Evolutionary conservation across 2,329 filamentous ascomycete genomes (phyloP), one percentile per base, ranked within the genome.

Genomic region (Colletotrichum musae): DNA sequence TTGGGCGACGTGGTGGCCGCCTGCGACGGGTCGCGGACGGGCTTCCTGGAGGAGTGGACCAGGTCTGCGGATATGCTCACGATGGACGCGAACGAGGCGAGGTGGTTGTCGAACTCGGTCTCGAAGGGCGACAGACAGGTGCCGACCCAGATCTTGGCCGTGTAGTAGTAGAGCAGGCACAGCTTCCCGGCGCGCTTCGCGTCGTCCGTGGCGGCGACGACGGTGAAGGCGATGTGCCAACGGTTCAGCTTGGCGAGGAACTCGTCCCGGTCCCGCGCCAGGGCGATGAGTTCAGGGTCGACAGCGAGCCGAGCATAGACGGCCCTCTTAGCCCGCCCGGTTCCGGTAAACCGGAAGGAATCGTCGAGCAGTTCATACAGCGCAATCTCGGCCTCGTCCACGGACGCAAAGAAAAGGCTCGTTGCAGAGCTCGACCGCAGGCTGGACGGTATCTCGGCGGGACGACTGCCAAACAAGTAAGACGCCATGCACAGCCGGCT

Each of bases 351-450:
- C 9, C 79, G 76, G 5, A 85, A 71, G 0, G 73, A 77, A 18
- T 83, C 78, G 58, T 85, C 82, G 28, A 84, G 74, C 15, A 83
- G 75, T 13, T 83, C 76, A 50, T 82, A 82, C 9, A 85, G 56
- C 0, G 70, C 60, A 12, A 70, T 72, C 6, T 78, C 67, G 2
- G 79, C 79, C 45, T 81, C 76, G 12, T 75, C 74, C 1, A 80
- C 57, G 1, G 77, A 77, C 1, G 78, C 73, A 41, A 84, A 83
- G 5, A 77, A 70, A 0, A 68, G 15, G 16, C 50, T 57, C 4
- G 52, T 62, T 12, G 73, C 73, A 0, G 82, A 80, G 52, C 75
- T 73, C 18, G 72, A 73, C 56, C 78, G 80, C 13, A 84, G 73
- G 28, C 77, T 74, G 0, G 73, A 54, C 1, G 82, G 83, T 24